These are phyloP conservation scores for Aspergillus fijiensis DNA, from an alignment of 2,329 filamentous ascomycete species.

Conservation along the genomic window DNA sequence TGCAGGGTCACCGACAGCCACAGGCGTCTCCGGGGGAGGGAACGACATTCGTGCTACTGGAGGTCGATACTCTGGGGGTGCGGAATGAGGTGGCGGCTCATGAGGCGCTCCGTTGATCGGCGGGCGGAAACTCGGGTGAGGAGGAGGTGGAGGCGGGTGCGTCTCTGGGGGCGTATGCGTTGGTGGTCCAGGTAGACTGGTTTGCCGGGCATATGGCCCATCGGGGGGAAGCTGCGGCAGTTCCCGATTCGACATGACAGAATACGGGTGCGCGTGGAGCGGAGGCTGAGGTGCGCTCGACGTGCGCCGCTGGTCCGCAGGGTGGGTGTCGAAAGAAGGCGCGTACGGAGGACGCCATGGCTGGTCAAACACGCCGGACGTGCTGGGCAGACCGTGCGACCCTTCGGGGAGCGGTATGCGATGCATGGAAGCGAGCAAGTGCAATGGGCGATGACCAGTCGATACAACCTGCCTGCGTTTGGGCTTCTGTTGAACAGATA, in stretches of 20 bases:
- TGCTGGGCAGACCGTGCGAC: conserved; percentile 27
- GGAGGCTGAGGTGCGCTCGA: conserved; percentile 29
- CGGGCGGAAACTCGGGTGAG: conserved; percentile 31
- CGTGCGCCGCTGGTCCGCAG: conserved; percentile 31
- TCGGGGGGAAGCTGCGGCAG: conserved; percentile 36
- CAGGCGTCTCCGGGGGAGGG: conserved; percentile 30
- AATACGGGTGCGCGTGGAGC: conserved; percentile 30
- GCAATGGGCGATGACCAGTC: too few relatives aligned
- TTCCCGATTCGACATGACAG: conserved; percentile 34
- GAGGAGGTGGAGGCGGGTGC: conserved; percentile 27
- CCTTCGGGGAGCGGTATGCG: conserved; percentile 34
- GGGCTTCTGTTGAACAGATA: conserved; percentile 24
- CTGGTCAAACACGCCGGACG: conserved; percentile 32
- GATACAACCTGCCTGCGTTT: conserved; percentile 8
- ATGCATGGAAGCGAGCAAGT: conserved; percentile 24
- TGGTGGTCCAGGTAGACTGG: conserved; percentile 32
- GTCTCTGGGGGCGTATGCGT: conserved; percentile 30
- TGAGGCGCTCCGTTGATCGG: conserved; percentile 37
- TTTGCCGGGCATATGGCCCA: conserved; percentile 35
- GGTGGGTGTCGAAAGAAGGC: conserved; percentile 30
- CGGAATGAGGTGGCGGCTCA: conserved; percentile 33
- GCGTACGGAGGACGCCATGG: conserved; percentile 33
- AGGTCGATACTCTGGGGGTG: conserved; percentile 34
- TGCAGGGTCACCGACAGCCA: conserved; percentile 30
- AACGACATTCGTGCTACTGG: conserved; percentile 28